Evolutionary conservation across 176 grass and related monocot species (phyloP).

Genomic region (Pontederia crassipes): DNA sequence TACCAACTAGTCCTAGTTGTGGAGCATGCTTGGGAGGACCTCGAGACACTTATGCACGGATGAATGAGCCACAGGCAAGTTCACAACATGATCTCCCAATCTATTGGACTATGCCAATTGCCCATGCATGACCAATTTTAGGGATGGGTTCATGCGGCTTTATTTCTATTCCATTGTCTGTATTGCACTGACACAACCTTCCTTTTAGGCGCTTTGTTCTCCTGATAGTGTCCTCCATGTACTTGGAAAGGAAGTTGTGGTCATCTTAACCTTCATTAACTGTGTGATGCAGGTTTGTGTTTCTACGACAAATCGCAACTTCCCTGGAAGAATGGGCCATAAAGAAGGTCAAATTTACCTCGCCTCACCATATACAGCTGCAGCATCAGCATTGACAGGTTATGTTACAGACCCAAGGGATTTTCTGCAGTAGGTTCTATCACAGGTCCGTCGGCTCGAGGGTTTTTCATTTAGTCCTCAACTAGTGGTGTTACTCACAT

Average conservation of each 20-base stretch:
- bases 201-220: too few relatives aligned
- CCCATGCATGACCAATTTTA: neutral
- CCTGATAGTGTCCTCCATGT: too few relatives aligned
- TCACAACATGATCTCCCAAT: conserved; percentile 32
- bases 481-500: too few relatives aligned
- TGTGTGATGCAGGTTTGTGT: conserved; percentile 56
- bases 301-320: conserved; percentile 91
- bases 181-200: too few relatives aligned
- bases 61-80: conserved; percentile 72
- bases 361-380: conserved; percentile 67
- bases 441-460: too few relatives aligned
- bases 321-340: conserved; percentile 92
- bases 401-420: conserved; percentile 87
- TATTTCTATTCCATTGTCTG: neutral
- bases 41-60: conserved; percentile 83
- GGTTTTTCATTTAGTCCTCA: too few relatives aligned
- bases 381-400: conserved; percentile 66
- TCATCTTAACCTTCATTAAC: neutral
- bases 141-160: neutral
- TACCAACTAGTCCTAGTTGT: conserved; percentile 76
- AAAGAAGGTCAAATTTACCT: conserved; percentile 97
- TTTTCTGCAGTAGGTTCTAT: conserved; percentile 31
- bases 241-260: too few relatives aligned
- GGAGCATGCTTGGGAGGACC: conserved; percentile 89
- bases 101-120: conserved; percentile 19